Evolutionary conservation across 2,329 filamentous ascomycete genomes (phyloP).

Genomic region (Seiridium cupressi): DNA sequence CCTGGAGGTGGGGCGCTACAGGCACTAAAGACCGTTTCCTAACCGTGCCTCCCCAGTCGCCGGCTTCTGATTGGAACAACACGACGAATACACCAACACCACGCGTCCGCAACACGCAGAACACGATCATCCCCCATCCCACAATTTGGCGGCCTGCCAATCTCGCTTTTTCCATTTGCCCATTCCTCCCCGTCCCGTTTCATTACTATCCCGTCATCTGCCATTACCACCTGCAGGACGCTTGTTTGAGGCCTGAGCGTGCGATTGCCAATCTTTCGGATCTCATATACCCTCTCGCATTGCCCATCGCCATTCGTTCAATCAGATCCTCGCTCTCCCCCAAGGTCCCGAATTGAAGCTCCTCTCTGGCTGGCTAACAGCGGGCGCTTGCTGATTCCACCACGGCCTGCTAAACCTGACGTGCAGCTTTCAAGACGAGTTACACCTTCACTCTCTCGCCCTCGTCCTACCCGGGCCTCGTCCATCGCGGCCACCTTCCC

Average conservation of each 20-base stretch:
- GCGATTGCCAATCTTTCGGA: constrained; percentile 15
- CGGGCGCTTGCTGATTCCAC: constrained; percentile 22
- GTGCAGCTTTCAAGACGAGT: constrained; percentile 22
- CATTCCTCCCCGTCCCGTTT: background rate
- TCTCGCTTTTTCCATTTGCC: background rate
- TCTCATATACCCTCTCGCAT: constrained; percentile 11
- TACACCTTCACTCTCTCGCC: background rate
- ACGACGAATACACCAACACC: constrained; percentile 24
- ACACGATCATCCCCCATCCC: background rate
- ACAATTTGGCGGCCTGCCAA: background rate
- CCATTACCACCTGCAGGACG: constrained; percentile 7
- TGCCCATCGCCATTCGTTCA: background rate
- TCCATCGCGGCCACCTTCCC: constrained; percentile 23
- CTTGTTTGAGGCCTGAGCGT: constrained; percentile 23
- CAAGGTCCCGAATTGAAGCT: background rate
- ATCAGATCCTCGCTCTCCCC: background rate
- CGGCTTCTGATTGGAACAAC: constrained; percentile 15
- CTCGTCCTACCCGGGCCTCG: constrained; percentile 12
- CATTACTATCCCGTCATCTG: background rate
- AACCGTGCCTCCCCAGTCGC: constrained; percentile 7
- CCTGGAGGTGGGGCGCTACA: background rate
- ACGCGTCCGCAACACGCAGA: constrained; percentile 28
- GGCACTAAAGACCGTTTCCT: background rate
- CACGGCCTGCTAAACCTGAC: constrained; percentile 22
- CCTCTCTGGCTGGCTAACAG: constrained; percentile 17